Percentiles rank a stretch among this genome's conserved stretches.
Evolutionary conservation across 2,329 filamentous ascomycete species (phyloP).

Genomic region (Hortaea sp.): DNA sequence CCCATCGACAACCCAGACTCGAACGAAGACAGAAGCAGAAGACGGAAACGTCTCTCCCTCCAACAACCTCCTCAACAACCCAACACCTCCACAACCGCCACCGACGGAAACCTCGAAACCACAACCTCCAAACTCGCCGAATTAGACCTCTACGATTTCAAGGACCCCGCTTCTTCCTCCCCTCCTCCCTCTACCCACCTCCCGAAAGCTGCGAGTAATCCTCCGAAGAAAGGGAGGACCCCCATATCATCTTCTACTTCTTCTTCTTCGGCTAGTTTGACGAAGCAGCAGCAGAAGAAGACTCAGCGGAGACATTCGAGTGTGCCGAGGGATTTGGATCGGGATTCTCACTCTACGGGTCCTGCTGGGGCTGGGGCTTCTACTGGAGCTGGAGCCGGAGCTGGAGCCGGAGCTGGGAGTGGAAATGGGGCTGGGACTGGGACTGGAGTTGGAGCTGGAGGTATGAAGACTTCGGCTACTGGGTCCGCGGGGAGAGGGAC

Average conservation of each 20-base stretch:
- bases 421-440: constrained; percentile 25
- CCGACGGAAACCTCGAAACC: constrained; percentile 8
- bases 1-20: constrained; percentile 1
- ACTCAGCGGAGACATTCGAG: constrained; percentile 17
- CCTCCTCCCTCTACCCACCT: neutral
- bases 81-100: neutral
- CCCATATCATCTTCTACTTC: neutral
- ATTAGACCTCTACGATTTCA: constrained; percentile 25
- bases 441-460: constrained; percentile 26
- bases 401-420: constrained; percentile 11
- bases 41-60: neutral
- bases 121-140: constrained; percentile 18
- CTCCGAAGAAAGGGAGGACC: neutral
- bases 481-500: neutral
- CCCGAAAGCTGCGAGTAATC: neutral
- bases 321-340: constrained; percentile 11
- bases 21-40: neutral
- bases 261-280: neutral
- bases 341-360: neutral
- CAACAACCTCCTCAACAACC: constrained; percentile 2
- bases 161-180: constrained; percentile 18
- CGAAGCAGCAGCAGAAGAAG: neutral
- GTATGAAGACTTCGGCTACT: neutral
- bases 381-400: neutral
- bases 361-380: neutral